Percentiles rank a stretch among this genome's conserved stretches.
These are phyloP conservation scores for Tetrapisispora taiwanensis DNA, from an alignment of 805 yeast species.

Conservation along the genomic window DNA sequence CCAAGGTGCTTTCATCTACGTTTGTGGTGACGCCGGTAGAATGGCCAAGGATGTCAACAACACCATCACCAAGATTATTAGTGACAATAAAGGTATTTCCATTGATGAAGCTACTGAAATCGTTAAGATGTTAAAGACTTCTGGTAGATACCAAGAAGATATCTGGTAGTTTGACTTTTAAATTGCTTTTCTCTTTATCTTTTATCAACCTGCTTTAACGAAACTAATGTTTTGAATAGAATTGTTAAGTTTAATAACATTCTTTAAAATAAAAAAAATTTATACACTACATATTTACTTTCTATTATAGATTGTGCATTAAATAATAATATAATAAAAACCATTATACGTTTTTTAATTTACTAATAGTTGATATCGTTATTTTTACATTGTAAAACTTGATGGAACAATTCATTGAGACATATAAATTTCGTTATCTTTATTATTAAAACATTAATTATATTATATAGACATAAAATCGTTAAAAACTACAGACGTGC, in stretches of 20 bases:
- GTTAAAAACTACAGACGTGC: no score
- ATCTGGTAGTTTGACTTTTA: constrained; percentile 56
- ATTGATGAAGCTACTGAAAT: constrained; percentile 64
- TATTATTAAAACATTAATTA: no score
- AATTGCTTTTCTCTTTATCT: neutral
- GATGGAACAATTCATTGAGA: no score
- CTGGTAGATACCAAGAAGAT: constrained; percentile 92
- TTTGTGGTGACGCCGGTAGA: constrained; percentile 91
- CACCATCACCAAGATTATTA: constrained; percentile 53
- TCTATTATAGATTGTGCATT: constrained; percentile 2
- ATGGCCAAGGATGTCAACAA: constrained; percentile 93
- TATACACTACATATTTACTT: neutral
- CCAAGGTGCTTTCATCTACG: constrained; percentile 81
- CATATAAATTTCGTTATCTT: no score
- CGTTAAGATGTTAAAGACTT: constrained; percentile 67
- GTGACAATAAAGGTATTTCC: constrained; percentile 51
- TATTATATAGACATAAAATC: no score
- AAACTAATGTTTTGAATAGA: neutral
- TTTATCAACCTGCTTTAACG: neutral
- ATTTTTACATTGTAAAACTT: no score
- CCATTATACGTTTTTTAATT: neutral
- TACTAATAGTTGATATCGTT: no score
- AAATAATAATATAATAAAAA: neutral
- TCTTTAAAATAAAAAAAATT: neutral
- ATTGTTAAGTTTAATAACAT: neutral